These are phyloP conservation scores for Ilex asprella DNA, from an alignment of 257 asterid genomes.

Conservation along the genomic window DNA sequence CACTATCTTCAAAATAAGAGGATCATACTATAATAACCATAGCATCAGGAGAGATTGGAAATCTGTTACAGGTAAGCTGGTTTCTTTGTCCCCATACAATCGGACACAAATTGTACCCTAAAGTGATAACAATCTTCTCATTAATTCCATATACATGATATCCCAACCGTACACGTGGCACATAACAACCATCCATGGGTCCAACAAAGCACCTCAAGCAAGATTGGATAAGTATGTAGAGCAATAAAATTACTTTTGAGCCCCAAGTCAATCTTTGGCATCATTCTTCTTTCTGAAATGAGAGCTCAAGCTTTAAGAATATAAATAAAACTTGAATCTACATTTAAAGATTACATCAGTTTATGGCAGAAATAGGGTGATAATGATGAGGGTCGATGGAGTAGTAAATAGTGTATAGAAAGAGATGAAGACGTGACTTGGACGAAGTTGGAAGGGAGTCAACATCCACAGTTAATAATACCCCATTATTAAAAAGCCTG, in stretches of 20 bases:
- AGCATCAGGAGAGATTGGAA: constrained; percentile 11
- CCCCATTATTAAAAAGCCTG: constrained; percentile 48
- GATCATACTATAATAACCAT: constrained; percentile 12
- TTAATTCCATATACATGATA: constrained; percentile 6
- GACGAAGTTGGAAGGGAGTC: constrained; percentile 31
- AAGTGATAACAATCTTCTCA: constrained; percentile 20
- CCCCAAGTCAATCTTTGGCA: constrained; percentile 10
- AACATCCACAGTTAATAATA: constrained; percentile 37
- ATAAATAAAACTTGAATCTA: too few relatives aligned
- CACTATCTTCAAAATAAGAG: constrained; percentile 16
- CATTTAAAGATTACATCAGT: not conserved
- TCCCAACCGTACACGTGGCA: constrained; percentile 23
- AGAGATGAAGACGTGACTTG: constrained; percentile 18
- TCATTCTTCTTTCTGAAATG: constrained; percentile 9
- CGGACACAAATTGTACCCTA: constrained; percentile 38
- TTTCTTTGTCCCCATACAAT: constrained; percentile 37
- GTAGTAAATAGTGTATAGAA: constrained; percentile 2
- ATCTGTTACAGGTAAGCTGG: constrained; percentile 16
- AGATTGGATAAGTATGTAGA: constrained; percentile 13
- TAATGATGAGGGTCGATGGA: not conserved
- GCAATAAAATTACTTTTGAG: not conserved
- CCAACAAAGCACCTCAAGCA: constrained; percentile 4
- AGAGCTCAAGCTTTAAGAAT: not conserved
- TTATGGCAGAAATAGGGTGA: not conserved
- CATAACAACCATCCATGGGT: constrained; percentile 11